Base-by-base conservation (phyloP, 2,329 filamentous ascomycete genomes). In the Colletotrichum spinosum region DNA sequence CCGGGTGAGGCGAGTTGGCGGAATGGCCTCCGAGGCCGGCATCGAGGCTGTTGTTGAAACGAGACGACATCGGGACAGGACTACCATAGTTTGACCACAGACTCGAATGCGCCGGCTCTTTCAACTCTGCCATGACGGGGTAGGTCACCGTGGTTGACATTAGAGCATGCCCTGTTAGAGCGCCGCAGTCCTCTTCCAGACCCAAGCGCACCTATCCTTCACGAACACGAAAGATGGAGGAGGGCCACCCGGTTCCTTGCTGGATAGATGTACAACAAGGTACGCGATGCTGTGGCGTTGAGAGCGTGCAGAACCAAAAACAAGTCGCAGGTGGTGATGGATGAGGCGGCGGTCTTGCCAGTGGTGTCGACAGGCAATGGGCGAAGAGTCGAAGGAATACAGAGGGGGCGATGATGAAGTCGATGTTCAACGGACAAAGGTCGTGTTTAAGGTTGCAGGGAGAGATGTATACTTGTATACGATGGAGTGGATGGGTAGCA, bases 81-180 rank as follows among this genome's bases (percentile, higher is more conserved):
- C 79, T 80, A 69, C 81, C 82, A 77, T 88, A 88, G 78, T 81
- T 85, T 71, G 84, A 80, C 86, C 86, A 88, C 71, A 88, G 77
- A 76, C 80, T 83, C 72, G 82, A 80, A 77, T 87, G 86, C 74
- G 82, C 77, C 73, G 84, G 79, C 77, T 88, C 86, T 82, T 87
- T 87, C 80, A 88, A 76, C 76, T 88, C 86, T 84, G 86, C 84
- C 86, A 88, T 88, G 75, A 84, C 83, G 80, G 85, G 83, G 77
- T 88, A 86, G 70, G 85, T 85, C 77, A 84, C 79, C 74, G 84
- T 84, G 80, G 85, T 85, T 81, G 86, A 87, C 84, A 88, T 88
- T 83, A 78, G 83, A 80, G 74, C 84, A 85, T 86, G 73, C 80
- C 81, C 74, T 69, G 52, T 74, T 67, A 49, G 41, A 53, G 62